Evolutionary conservation across 139 green algal genomes (phyloP).

Genomic region (Gonium pectorale): DNA sequence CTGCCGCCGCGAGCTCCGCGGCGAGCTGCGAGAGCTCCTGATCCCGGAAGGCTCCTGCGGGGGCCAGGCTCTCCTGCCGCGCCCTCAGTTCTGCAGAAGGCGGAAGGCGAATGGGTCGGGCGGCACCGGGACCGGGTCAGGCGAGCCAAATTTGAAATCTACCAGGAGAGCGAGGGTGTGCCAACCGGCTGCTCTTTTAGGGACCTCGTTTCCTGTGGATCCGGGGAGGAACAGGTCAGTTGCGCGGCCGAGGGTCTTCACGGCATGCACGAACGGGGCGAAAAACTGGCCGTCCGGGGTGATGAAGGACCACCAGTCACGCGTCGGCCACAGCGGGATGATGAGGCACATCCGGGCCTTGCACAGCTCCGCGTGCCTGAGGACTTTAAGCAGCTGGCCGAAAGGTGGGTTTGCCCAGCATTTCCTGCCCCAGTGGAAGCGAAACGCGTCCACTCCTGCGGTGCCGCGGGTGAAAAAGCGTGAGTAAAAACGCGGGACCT

Average conservation of each 20-base stretch:
- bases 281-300: neutral
- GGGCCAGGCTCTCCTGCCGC: neutral
- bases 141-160: neutral
- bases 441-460: conserved; percentile 10
- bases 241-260: neutral
- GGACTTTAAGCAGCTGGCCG: neutral
- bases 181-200: neutral
- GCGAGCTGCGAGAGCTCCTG: neutral
- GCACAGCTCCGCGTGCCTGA: neutral
- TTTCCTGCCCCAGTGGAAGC: neutral
- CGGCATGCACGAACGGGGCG: neutral
- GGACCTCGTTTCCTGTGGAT: neutral
- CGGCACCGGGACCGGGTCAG: neutral
- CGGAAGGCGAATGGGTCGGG: neutral
- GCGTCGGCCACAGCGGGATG: neutral
- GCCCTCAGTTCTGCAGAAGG: neutral
- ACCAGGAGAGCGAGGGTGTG: neutral
- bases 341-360: neutral
- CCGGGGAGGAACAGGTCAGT: neutral
- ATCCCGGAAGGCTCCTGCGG: neutral
- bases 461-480: neutral
- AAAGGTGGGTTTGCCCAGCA: conserved; percentile 1
- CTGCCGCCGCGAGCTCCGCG: neutral
- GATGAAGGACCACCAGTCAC: conserved; percentile 5
- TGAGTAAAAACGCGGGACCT: conserved; percentile 13